These are phyloP conservation scores for Solanum chiquidenum DNA, from an alignment of 257 asterid species.

Conservation along the genomic window DNA sequence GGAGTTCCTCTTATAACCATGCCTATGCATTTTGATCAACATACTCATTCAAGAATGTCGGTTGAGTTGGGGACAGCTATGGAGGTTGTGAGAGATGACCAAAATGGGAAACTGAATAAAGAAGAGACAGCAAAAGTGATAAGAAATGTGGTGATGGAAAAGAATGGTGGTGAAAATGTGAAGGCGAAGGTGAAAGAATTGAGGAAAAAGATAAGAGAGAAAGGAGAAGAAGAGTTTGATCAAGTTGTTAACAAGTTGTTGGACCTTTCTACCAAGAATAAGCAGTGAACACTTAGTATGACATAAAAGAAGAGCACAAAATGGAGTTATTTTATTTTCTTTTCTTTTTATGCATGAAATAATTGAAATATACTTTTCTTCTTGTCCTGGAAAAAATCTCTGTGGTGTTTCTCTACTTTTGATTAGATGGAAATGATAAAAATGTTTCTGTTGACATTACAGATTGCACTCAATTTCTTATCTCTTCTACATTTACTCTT, in stretches of 20 bases:
- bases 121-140: slow-evolving; percentile 14
- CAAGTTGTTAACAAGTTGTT: slow-evolving; percentile 10
- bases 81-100: slow-evolving; percentile 13
- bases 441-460: not conserved
- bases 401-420: not conserved
- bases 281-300: not conserved
- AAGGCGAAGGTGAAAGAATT: slow-evolving; percentile 14
- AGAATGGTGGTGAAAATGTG: slow-evolving; percentile 8
- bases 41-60: slow-evolving; percentile 10
- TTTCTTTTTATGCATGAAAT: not conserved
- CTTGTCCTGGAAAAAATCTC: not conserved
- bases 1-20: slow-evolving; percentile 22
- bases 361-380: not conserved
- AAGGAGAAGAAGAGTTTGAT: slow-evolving; percentile 14
- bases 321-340: not conserved
- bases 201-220: slow-evolving; percentile 20
- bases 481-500: not conserved
- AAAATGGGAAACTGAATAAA: slow-evolving; percentile 5
- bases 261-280: slow-evolving; percentile 15
- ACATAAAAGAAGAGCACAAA: not conserved
- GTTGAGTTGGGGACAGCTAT: slow-evolving; percentile 15
- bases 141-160: slow-evolving; percentile 5
- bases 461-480: not conserved
- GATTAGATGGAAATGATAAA: not conserved
- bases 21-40: slow-evolving; percentile 23